Conservation (phyloP, 768 basidiomycete genomes). For the Clavulina sp. region DNA sequence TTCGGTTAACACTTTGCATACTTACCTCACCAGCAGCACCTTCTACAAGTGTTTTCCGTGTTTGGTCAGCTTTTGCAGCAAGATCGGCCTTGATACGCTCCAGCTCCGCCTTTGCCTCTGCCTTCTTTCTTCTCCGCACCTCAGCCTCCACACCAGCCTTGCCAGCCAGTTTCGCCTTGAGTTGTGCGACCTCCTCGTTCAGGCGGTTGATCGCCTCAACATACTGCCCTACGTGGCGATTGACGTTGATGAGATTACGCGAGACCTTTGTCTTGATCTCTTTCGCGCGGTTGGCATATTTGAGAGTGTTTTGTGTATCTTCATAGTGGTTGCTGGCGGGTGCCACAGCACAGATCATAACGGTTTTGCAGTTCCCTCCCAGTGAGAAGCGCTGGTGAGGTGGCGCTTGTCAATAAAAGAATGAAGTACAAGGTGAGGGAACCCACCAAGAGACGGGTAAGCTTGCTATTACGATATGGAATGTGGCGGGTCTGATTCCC, state of each 20-base stretch:
- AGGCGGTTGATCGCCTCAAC: constrained; percentile 87
- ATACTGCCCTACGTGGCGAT: constrained; percentile 88
- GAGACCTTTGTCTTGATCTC: constrained; percentile 96
- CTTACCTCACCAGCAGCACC: constrained; percentile 62
- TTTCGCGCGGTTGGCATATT: constrained; percentile 95
- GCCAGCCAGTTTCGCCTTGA: constrained; percentile 71
- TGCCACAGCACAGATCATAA: constrained; percentile 97
- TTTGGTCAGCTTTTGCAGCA: constrained; percentile 52
- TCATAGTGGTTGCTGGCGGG: constrained; percentile 93
- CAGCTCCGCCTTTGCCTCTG: constrained; percentile 56
- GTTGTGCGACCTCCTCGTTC: constrained; percentile 63
- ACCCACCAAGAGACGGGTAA: constrained; percentile 93
- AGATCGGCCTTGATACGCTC: constrained; percentile 60
- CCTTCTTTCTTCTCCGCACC: constrained; percentile 43
- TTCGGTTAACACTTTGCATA: too few species aligned
- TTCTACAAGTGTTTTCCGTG: constrained; percentile 48
- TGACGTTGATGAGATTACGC: constrained; percentile 85
- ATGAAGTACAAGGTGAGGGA: too few species aligned
- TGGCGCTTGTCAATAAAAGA: too few species aligned
- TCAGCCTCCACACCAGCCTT: constrained; percentile 47
- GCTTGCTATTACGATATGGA: constrained; percentile 95
- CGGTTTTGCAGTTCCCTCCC: constrained; percentile 97
- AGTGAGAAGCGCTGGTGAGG: too few species aligned
- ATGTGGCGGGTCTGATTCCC: constrained; percentile 77
- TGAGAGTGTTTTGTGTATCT: constrained; percentile 94